Conservation (phyloP, 192 early-diverging fungal genomes). For the Coemansia sp. region DNA sequence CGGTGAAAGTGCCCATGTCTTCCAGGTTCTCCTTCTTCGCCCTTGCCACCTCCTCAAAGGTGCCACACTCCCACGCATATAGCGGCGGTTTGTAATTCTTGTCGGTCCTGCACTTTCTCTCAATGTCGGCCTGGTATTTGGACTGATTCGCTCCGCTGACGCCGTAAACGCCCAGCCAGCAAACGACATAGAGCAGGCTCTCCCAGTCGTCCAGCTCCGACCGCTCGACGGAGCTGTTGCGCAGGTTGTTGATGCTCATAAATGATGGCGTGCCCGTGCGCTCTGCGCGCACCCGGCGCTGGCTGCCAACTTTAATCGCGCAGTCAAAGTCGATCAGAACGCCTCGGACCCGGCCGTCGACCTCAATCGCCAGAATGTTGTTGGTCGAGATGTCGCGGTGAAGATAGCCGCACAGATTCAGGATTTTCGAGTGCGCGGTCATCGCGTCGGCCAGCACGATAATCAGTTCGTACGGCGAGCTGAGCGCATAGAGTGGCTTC, state of each 20-base stretch:
- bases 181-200: slow-evolving; percentile 14
- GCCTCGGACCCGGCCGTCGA: background rate
- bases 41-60: background rate
- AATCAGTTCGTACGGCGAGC: slow-evolving; percentile 13
- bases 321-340: slow-evolving; percentile 20
- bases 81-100: background rate
- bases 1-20: background rate
- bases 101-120: background rate
- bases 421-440: slow-evolving; percentile 3
- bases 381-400: slow-evolving; percentile 18
- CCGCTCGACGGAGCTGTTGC: background rate
- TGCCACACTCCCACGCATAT: background rate
- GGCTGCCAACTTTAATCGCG: background rate
- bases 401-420: slow-evolving; percentile 1
- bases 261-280: slow-evolving; percentile 4
- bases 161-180: slow-evolving; percentile 1
- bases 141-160: background rate
- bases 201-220: slow-evolving; percentile 20
- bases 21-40: background rate
- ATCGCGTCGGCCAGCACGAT: slow-evolving; percentile 20
- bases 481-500: background rate
- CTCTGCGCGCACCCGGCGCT: background rate
- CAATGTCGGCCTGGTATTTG: background rate
- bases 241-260: slow-evolving; percentile 16
- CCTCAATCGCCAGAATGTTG: slow-evolving; percentile 8